Evolutionary conservation across 345 rosid species (phyloP).

Genomic region (Carallia brachiata): DNA sequence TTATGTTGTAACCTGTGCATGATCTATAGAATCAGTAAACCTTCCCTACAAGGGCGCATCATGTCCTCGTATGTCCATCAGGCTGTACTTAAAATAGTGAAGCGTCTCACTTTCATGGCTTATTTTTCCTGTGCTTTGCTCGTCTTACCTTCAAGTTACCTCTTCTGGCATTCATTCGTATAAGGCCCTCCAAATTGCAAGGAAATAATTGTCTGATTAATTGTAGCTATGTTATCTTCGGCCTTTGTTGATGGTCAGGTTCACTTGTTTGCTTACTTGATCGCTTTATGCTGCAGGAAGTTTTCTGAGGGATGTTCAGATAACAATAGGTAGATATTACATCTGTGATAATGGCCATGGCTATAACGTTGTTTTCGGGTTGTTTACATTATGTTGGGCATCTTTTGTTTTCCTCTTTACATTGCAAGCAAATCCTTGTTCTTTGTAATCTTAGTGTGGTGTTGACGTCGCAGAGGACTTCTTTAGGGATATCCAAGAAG

Average conservation of each 20-base stretch:
- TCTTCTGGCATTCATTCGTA: not conserved
- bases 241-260: slow-evolving; percentile 26
- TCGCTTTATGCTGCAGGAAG: slow-evolving; percentile 82
- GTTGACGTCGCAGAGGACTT: slow-evolving; percentile 68
- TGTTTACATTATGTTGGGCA: slow-evolving; percentile 11
- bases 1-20: not conserved
- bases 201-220: slow-evolving; percentile 9
- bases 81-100: not conserved
- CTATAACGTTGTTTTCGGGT: slow-evolving; percentile 17
- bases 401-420: slow-evolving; percentile 8
- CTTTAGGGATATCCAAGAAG: slow-evolving; percentile 89
- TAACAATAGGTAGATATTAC: slow-evolving; percentile 77
- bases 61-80: not conserved
- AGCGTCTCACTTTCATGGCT: not conserved
- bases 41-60: not conserved
- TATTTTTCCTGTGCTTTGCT: slow-evolving; percentile 3
- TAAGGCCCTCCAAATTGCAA: not conserved
- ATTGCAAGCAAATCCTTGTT: slow-evolving; percentile 5
- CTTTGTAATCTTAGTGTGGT: slow-evolving; percentile 4
- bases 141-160: slow-evolving; percentile 2
- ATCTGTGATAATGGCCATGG: slow-evolving; percentile 25
- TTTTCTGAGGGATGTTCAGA: slow-evolving; percentile 82
- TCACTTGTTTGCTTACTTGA: slow-evolving; percentile 48
- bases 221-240: not conserved
- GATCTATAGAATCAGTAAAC: not conserved